Evolutionary conservation across 1,284 basidiomycete species (phyloP).

Genomic region (Pyrrhoderma lamaoense): DNA sequence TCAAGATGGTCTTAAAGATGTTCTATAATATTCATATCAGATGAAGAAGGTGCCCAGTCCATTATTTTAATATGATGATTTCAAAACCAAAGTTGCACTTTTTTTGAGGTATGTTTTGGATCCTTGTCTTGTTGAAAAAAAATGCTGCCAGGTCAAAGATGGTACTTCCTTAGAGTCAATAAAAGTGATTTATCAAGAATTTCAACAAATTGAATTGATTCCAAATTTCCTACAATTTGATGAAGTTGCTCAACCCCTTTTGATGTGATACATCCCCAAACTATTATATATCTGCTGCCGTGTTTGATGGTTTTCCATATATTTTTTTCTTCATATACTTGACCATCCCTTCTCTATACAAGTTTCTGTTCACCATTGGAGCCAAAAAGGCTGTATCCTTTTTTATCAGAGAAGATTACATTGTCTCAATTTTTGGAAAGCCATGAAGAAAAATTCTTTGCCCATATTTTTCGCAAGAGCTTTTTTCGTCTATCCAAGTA

Average conservation of each 20-base stretch:
- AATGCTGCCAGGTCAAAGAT: slow-evolving; percentile 15
- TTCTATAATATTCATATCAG: slow-evolving; percentile 34
- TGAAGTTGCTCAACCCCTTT: slow-evolving; percentile 23
- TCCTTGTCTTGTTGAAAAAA: slow-evolving; percentile 32
- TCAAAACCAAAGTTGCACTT: slow-evolving; percentile 28
- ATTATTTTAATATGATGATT: slow-evolving; percentile 26
- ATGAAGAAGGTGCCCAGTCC: slow-evolving; percentile 29
- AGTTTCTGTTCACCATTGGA: neutral
- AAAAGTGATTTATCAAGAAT: slow-evolving; percentile 27
- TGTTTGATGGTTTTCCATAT: neutral
- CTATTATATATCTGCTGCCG: neutral
- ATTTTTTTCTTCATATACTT: neutral
- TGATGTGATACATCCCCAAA: neutral
- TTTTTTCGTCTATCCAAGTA: neutral
- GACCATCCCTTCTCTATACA: neutral
- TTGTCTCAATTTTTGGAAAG: neutral
- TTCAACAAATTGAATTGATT: slow-evolving; percentile 22
- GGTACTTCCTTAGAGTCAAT: slow-evolving; percentile 23
- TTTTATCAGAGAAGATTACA: neutral
- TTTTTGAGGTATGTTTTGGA: slow-evolving; percentile 17
- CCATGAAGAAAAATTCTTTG: neutral
- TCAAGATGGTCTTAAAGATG: slow-evolving; percentile 31
- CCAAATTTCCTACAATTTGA: slow-evolving; percentile 25
- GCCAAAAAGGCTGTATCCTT: neutral
- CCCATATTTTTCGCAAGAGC: neutral